Conservation (phyloP, 1,284 basidiomycete genomes). For the Fomitopsis palustris region DNA sequence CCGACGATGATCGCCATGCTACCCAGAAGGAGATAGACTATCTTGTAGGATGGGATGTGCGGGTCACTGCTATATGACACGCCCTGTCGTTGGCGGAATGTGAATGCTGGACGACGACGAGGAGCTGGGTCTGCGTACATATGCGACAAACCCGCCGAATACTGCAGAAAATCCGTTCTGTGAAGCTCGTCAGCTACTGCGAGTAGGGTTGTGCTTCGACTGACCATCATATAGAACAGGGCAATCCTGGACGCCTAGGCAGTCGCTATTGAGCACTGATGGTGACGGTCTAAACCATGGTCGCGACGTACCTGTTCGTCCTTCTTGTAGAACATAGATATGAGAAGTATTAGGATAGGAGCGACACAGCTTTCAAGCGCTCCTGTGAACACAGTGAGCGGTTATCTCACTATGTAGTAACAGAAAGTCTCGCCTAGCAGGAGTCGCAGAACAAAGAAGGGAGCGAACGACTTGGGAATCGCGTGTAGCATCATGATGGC, state of each 20-base stretch:
- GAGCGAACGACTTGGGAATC: slow-evolving; percentile 51
- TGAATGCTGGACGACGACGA: background rate
- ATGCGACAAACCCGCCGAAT: slow-evolving; percentile 67
- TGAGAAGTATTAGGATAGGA: slow-evolving; percentile 59
- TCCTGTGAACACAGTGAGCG: slow-evolving; percentile 38
- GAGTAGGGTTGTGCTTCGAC: background rate
- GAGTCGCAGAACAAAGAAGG: slow-evolving; percentile 61
- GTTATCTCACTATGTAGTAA: too few relatives aligned
- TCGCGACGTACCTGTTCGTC: slow-evolving; percentile 52
- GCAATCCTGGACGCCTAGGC: slow-evolving; percentile 51
- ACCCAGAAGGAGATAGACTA: slow-evolving; percentile 66
- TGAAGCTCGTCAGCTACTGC: background rate
- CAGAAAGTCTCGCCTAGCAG: slow-evolving; percentile 55
- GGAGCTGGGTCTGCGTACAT: slow-evolving; percentile 20
- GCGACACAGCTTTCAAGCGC: slow-evolving; percentile 67
- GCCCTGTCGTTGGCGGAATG: slow-evolving; percentile 27
- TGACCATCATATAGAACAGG: slow-evolving; percentile 69
- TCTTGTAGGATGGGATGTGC: slow-evolving; percentile 52
- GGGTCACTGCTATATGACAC: slow-evolving; percentile 53
- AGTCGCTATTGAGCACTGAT: background rate
- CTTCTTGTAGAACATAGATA: slow-evolving; percentile 72
- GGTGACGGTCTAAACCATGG: background rate
- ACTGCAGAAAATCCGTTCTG: slow-evolving; percentile 47
- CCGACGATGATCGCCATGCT: slow-evolving; percentile 59
- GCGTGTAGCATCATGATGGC: slow-evolving; percentile 60